Percentiles rank a stretch among this genome's conserved stretches.
Evolutionary conservation across 2,329 filamentous ascomycete species (phyloP).

Genomic region (Colletotrichum sp.): DNA sequence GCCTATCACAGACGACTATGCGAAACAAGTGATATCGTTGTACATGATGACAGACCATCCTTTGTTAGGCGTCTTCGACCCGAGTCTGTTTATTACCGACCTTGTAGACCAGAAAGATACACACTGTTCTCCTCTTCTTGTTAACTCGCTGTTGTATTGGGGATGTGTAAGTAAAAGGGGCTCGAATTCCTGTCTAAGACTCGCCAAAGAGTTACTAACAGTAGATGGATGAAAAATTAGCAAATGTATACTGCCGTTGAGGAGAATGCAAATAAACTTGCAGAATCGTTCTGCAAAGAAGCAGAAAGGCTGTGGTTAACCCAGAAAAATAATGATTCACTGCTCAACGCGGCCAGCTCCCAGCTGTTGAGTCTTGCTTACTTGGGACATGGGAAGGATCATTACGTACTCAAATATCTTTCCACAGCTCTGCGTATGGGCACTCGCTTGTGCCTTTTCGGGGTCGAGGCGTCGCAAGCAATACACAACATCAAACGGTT

Average conservation of each 20-base stretch:
- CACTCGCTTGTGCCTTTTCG: conserved; percentile 33
- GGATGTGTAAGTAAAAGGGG: conserved; percentile 34
- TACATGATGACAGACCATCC: conserved; percentile 44
- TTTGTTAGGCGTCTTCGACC: conserved; percentile 38
- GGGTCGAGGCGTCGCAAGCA: conserved; percentile 3
- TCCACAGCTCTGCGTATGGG: conserved; percentile 33
- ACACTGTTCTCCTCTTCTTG: conserved; percentile 38
- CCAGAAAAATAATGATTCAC: conserved; percentile 19
- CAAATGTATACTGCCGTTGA: conserved; percentile 41
- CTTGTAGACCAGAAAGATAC: conserved; percentile 26
- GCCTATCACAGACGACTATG: conserved; percentile 30
- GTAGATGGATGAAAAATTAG: conserved; percentile 20
- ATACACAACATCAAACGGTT: background rate
- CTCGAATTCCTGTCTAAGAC: background rate
- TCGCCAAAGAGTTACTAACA: background rate
- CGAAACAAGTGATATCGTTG: conserved; percentile 36
- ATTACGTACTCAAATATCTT: conserved; percentile 34
- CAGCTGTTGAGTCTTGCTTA: conserved; percentile 37
- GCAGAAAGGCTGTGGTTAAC: conserved; percentile 30
- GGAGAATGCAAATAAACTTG: conserved; percentile 18
- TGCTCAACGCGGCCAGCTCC: conserved; percentile 33
- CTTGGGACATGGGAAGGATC: conserved; percentile 38
- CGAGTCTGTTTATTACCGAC: conserved; percentile 37
- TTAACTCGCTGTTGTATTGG: conserved; percentile 38
- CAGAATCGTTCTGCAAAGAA: conserved; percentile 26